Evolutionary conservation across 345 rosid genomes (phyloP).

Genomic region (Euphorbia peplus): DNA sequence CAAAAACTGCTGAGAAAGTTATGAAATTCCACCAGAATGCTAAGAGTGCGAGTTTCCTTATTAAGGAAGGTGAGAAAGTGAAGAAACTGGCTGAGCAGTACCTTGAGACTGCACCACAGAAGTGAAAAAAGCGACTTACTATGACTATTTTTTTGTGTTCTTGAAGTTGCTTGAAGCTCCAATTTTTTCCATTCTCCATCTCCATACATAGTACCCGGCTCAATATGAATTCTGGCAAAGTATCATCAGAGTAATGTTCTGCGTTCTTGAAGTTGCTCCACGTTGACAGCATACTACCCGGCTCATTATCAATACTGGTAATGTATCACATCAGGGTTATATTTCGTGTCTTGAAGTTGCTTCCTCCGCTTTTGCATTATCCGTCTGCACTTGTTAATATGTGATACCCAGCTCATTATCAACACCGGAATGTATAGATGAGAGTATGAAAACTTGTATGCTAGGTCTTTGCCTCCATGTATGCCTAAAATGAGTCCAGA

Average conservation of each 20-base stretch:
- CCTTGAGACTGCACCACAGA: conserved; percentile 66
- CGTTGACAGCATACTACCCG: neutral
- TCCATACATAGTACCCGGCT: neutral
- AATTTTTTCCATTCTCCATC: neutral
- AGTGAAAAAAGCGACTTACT: conserved; percentile 39
- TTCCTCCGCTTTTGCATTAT: too few relatives aligned
- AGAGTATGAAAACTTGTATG: too few relatives aligned
- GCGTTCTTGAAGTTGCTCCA: too few relatives aligned
- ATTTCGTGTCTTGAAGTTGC: too few relatives aligned
- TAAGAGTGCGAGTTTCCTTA: conserved; percentile 78
- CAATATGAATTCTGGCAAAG: neutral
- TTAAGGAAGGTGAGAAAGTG: conserved; percentile 97
- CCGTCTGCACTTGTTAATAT: too few relatives aligned
- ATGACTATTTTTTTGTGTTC: conserved; percentile 1
- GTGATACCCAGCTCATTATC: too few relatives aligned
- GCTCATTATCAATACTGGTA: neutral
- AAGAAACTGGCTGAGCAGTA: conserved; percentile 96
- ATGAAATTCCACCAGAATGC: conserved; percentile 87
- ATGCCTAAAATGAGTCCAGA: neutral
- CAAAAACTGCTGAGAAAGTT: conserved; percentile 80
- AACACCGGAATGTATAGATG: too few relatives aligned
- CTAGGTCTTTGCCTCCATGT: neutral
- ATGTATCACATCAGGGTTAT: neutral
- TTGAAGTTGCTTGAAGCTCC: neutral
- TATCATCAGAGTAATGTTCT: neutral